Evolutionary conservation across 139 green algal genomes (phyloP).

Genomic region (Chlamydomonas sp.): DNA sequence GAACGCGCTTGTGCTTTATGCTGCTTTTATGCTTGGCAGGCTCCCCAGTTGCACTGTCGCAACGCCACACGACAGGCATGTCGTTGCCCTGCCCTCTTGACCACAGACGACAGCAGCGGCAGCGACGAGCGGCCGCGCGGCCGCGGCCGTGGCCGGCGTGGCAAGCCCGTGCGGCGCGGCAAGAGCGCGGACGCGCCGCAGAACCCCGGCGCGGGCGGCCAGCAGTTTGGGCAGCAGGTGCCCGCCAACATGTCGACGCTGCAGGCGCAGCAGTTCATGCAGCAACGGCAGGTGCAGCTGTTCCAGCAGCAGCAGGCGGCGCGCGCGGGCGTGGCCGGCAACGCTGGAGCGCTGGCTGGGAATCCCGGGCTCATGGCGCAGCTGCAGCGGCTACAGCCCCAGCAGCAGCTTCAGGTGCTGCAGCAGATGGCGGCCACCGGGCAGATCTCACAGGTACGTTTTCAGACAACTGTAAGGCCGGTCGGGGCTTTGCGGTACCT

Average conservation of each 20-base stretch:
- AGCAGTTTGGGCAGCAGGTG: neutral
- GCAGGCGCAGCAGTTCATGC: conserved; percentile 18
- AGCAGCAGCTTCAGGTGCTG: conserved; percentile 26
- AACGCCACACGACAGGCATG: no score
- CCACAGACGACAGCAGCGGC: no score
- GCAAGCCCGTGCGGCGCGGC: neutral
- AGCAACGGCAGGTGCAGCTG: conserved; percentile 20
- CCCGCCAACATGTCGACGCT: conserved; percentile 18
- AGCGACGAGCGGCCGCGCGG: no score
- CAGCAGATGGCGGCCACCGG: neutral
- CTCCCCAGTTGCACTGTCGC: no score
- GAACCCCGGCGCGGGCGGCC: neutral
- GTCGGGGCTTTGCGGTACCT: no score
- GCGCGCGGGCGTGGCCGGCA: neutral
- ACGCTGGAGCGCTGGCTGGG: neutral
- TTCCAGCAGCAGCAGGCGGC: conserved; percentile 17
- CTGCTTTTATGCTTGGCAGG: no score
- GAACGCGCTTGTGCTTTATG: no score
- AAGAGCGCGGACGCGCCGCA: neutral
- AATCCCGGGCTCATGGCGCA: conserved; percentile 6
- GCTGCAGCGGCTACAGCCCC: conserved; percentile 25
- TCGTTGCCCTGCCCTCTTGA: no score
- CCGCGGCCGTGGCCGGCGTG: neutral
- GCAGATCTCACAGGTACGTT: no score
- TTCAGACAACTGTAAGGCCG: no score